Percentiles rank a stretch among this genome's conserved stretches.
Evolutionary conservation across 2,329 filamentous ascomycete genomes (phyloP).

Genomic region (Mariannaea elegans): DNA sequence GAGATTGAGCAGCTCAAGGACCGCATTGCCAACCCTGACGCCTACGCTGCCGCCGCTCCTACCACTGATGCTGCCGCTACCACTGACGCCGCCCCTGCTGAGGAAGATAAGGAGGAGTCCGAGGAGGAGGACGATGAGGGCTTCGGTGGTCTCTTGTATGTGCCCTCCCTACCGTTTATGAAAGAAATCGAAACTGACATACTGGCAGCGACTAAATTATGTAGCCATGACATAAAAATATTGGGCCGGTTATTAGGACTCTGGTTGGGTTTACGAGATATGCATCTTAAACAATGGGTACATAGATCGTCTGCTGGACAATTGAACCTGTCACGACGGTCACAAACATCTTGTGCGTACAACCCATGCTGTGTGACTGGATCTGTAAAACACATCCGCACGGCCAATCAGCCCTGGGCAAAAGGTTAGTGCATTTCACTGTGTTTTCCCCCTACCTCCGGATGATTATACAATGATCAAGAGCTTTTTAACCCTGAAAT

Average conservation of each 20-base stretch:
- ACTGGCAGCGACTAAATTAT: conserved; percentile 61
- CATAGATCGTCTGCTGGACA: conserved; percentile 60
- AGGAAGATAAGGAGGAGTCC: conserved; percentile 72
- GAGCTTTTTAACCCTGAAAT: conserved; percentile 76
- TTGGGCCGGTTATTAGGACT: conserved; percentile 52
- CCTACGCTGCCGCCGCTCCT: conserved; percentile 87
- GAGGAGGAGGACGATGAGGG: conserved; percentile 74
- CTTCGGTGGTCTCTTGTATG: conserved; percentile 84
- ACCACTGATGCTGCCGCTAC: conserved; percentile 65
- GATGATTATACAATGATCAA: conserved; percentile 67
- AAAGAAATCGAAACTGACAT: conserved; percentile 49
- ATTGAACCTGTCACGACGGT: conserved; percentile 47
- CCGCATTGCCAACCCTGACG: conserved; percentile 98
- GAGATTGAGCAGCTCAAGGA: conserved; percentile 99
- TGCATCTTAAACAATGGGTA: conserved; percentile 51
- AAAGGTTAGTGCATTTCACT: conserved; percentile 56
- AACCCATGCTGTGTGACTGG: conserved; percentile 34
- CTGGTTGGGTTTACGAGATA: conserved; percentile 56
- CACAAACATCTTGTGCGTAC: conserved; percentile 39
- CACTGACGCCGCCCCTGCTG: conserved; percentile 62
- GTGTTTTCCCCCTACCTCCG: conserved; percentile 40
- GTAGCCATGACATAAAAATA: conserved; percentile 46
- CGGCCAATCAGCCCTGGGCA: conserved; percentile 16
- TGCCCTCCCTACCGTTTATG: conserved; percentile 23
- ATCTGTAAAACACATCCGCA: conserved; percentile 29